Conservation (phyloP, 2,329 filamentous ascomycete species). For the Rhynchosporium agropyri region DNA sequence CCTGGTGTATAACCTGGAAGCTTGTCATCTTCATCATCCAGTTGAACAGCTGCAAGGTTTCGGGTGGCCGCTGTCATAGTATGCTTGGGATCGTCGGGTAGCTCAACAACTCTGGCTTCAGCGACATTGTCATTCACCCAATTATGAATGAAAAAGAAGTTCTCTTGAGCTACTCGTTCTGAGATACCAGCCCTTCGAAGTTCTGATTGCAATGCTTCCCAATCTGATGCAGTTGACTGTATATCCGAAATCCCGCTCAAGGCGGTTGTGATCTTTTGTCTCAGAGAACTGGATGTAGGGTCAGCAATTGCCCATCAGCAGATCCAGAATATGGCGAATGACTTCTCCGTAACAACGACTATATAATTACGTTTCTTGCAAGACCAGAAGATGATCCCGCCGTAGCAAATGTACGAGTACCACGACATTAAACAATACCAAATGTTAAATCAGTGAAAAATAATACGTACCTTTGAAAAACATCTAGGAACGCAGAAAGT, state of each 20-base stretch:
- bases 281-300: not conserved
- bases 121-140: slow-evolving; percentile 24
- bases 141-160: slow-evolving; percentile 32
- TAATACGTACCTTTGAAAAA: slow-evolving; percentile 25
- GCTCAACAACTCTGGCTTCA: not conserved
- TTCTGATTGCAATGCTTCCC: slow-evolving; percentile 23
- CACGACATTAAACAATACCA: not conserved
- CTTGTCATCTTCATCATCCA: slow-evolving; percentile 9
- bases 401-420: not conserved
- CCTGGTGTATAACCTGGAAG: slow-evolving; percentile 29
- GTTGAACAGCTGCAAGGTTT: not conserved
- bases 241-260: slow-evolving; percentile 8
- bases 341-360: no score
- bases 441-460: not conserved
- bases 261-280: slow-evolving; percentile 1
- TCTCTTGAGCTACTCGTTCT: slow-evolving; percentile 25
- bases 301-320: not conserved
- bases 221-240: slow-evolving; percentile 23
- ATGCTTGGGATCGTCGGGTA: not conserved
- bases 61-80: not conserved
- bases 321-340: no score
- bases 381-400: not conserved
- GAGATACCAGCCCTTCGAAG: slow-evolving; percentile 26
- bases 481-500: slow-evolving; percentile 24
- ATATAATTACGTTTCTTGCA: no score